Evolutionary conservation across 2,329 filamentous ascomycete genomes (phyloP).

Genomic region (Escovopsis sp.): DNA sequence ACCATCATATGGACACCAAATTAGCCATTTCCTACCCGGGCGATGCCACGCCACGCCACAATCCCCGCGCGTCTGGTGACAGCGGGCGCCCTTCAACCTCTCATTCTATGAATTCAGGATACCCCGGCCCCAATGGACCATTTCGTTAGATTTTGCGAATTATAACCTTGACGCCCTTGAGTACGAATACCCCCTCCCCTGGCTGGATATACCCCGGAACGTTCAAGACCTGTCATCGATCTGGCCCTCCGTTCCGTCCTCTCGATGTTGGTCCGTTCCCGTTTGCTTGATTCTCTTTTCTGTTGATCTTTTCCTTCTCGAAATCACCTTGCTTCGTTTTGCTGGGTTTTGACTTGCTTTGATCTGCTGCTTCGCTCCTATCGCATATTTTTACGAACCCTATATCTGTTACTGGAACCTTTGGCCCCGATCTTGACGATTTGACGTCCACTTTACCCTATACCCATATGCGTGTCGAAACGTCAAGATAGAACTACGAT

Average conservation of each 20-base stretch:
- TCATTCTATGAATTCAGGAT: slow-evolving; percentile 91
- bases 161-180: slow-evolving; percentile 23
- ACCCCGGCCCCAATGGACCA: slow-evolving; percentile 82
- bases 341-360: slow-evolving; percentile 8
- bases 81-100: slow-evolving; percentile 87
- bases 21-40: slow-evolving; percentile 54
- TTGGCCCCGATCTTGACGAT: slow-evolving; percentile 19
- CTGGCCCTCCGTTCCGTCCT: slow-evolving; percentile 15
- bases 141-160: slow-evolving; percentile 58
- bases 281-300: slow-evolving; percentile 5
- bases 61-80: slow-evolving; percentile 71
- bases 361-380: slow-evolving; percentile 1
- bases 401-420: slow-evolving; percentile 11
- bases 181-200: slow-evolving; percentile 35
- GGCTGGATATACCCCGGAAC: slow-evolving; percentile 54
- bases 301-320: slow-evolving; percentile 10
- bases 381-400: background rate
- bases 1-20: slow-evolving; percentile 50
- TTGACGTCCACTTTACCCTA: slow-evolving; percentile 18
- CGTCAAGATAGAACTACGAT: slow-evolving; percentile 16
- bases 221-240: slow-evolving; percentile 30
- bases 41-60: slow-evolving; percentile 72
- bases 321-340: slow-evolving; percentile 5
- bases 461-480: slow-evolving; percentile 20
- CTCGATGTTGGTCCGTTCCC: slow-evolving; percentile 8